Conservation (phyloP, 345 rosid genomes). For the Garcia nutans region DNA sequence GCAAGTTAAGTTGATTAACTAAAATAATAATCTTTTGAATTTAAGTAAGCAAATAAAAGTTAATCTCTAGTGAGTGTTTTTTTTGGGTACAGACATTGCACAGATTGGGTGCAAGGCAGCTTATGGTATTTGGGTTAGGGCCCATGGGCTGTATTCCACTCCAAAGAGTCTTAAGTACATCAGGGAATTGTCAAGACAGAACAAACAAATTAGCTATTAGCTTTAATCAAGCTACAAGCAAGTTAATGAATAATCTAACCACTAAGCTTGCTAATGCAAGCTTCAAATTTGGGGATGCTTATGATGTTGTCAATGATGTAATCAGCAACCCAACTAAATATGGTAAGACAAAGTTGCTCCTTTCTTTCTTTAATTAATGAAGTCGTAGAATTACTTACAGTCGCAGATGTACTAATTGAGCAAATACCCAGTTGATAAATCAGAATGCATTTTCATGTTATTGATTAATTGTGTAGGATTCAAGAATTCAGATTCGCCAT, state of each 20-base stretch:
- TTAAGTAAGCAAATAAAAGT: neutral
- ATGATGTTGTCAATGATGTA: slow-evolving; percentile 70
- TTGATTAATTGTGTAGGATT: slow-evolving; percentile 48
- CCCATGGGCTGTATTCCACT: slow-evolving; percentile 99
- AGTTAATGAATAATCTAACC: slow-evolving; percentile 43
- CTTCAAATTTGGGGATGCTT: slow-evolving; percentile 81
- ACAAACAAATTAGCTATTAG: slow-evolving; percentile 65
- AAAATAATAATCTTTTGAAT: neutral
- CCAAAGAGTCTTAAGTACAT: slow-evolving; percentile 72
- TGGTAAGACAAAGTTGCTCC: slow-evolving; percentile 36
- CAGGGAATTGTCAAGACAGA: slow-evolving; percentile 66
- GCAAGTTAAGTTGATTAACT: slow-evolving; percentile 21
- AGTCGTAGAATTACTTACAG: too few species aligned
- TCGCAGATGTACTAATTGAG: neutral
- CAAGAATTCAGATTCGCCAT: slow-evolving; percentile 72
- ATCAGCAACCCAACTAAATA: slow-evolving; percentile 66
- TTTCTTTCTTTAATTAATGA: neutral
- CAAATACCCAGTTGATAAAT: too few species aligned
- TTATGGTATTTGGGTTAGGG: slow-evolving; percentile 85
- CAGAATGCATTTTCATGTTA: neutral
- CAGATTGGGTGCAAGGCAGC: slow-evolving; percentile 63
- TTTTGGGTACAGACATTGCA: slow-evolving; percentile 44
- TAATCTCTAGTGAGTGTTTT: neutral
- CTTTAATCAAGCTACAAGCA: slow-evolving; percentile 58
- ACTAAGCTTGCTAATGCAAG: slow-evolving; percentile 47